Evolutionary conservation across 331 rosid genomes (phyloP).

Genomic region (Arachis monticola): DNA sequence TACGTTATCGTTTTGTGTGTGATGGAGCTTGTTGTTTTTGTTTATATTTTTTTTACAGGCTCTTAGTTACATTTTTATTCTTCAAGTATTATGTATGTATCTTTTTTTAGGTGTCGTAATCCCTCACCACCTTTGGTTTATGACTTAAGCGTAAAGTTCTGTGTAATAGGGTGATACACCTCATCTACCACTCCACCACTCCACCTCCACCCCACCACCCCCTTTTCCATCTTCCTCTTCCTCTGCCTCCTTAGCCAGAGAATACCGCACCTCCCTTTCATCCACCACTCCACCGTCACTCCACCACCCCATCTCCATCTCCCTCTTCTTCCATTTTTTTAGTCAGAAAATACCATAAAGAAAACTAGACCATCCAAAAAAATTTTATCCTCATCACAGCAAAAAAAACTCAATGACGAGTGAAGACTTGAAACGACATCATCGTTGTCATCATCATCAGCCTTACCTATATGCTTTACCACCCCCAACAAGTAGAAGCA

Average conservation of each 20-base stretch:
- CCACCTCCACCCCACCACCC: slow-evolving; percentile 10
- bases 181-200: too few species aligned
- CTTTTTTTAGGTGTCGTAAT: too few species aligned
- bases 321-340: slow-evolving; percentile 38
- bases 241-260: too few species aligned
- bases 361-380: slow-evolving; percentile 69
- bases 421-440: slow-evolving; percentile 39
- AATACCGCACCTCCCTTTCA: not conserved
- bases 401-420: slow-evolving; percentile 63
- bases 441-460: slow-evolving; percentile 6
- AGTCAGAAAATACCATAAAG: slow-evolving; percentile 61
- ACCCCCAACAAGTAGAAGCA: slow-evolving; percentile 16
- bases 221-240: not conserved
- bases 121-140: too few species aligned
- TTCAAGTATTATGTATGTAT: too few species aligned
- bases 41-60: too few species aligned
- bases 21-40: too few species aligned
- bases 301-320: not conserved
- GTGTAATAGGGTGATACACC: too few species aligned
- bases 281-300: slow-evolving; percentile 28
- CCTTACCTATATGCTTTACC: not conserved
- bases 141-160: too few species aligned
- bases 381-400: slow-evolving; percentile 62
- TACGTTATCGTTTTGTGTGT: too few species aligned
- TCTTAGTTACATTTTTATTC: too few species aligned